Evolutionary conservation across 768 basidiomycete species (phyloP).

Genomic region (Sarcodon aspratus): DNA sequence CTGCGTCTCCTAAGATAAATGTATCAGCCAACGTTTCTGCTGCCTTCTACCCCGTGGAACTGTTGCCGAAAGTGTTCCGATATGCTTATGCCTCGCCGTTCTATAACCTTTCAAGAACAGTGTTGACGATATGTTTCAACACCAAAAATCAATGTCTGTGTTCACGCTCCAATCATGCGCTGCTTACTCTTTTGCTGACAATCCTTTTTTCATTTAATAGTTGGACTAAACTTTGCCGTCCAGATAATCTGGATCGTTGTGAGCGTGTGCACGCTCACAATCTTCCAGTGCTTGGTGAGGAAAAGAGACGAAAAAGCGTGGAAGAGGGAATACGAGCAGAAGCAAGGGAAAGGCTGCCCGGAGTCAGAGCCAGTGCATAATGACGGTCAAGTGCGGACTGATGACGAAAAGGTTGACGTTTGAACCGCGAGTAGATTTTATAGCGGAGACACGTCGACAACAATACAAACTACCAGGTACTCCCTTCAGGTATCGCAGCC

Average conservation of each 20-base stretch:
- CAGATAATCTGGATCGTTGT: constrained; percentile 44
- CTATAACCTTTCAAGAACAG: constrained; percentile 54
- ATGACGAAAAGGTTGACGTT: no score
- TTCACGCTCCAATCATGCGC: not conserved
- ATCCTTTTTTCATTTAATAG: constrained; percentile 18
- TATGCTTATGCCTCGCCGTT: constrained; percentile 68
- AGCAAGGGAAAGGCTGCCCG: no score
- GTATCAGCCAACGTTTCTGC: constrained; percentile 46
- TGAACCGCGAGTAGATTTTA: no score
- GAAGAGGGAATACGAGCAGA: not conserved
- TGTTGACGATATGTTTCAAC: constrained; percentile 52
- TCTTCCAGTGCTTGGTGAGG: constrained; percentile 35
- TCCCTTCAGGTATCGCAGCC: no score
- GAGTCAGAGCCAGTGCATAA: no score
- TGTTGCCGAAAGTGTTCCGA: constrained; percentile 44
- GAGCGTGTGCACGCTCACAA: constrained; percentile 41
- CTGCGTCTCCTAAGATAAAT: not conserved
- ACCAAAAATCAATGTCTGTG: constrained; percentile 48
- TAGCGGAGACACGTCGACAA: no score
- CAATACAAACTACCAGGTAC: no score
- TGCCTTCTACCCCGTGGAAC: constrained; percentile 42
- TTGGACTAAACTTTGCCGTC: constrained; percentile 52
- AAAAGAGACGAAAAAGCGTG: constrained; percentile 14
- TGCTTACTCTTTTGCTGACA: not conserved
- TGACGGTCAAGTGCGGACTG: no score